These are phyloP conservation scores for Pichia sp. DNA, from an alignment of 1,139 yeast species.

Conservation along the genomic window DNA sequence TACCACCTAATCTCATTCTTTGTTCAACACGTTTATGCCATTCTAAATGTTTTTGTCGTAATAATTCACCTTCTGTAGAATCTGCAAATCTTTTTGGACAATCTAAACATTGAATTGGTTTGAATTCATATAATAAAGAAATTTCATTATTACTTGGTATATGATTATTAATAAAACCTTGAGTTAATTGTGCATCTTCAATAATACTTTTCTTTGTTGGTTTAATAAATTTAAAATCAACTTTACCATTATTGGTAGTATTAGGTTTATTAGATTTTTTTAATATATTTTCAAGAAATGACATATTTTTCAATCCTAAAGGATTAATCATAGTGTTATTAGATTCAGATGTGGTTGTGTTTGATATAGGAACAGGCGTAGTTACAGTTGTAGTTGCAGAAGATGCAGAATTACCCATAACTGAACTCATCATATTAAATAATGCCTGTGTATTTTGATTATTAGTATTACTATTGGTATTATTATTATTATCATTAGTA, in stretches of 20 bases:
- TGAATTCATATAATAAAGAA: constrained; percentile 46
- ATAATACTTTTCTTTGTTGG: constrained; percentile 20
- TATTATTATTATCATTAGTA: not conserved
- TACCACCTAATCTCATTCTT: constrained; percentile 51
- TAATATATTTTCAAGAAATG: constrained; percentile 23
- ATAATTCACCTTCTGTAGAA: constrained; percentile 50
- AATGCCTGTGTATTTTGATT: constrained; percentile 12
- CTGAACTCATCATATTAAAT: constrained; percentile 21
- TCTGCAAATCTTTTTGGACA: constrained; percentile 84
- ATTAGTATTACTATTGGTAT: not conserved
- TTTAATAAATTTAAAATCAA: constrained; percentile 19
- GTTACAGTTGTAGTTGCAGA: not conserved
- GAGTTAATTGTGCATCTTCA: constrained; percentile 26
- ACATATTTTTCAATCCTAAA: constrained; percentile 22
- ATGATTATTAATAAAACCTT: constrained; percentile 36
- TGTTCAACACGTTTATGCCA: constrained; percentile 96
- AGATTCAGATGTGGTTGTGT: not conserved
- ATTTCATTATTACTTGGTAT: constrained; percentile 31
- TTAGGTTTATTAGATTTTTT: constrained; percentile 16
- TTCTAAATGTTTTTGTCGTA: constrained; percentile 67
- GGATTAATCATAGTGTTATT: constrained; percentile 10
- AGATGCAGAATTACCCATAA: constrained; percentile 7
- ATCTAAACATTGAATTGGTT: constrained; percentile 77
- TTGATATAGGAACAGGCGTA: constrained; percentile 9
- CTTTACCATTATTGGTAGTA: not conserved